These are phyloP conservation scores for Tulasnella sp. DNA, from an alignment of 768 basidiomycete species.

Conservation along the genomic window DNA sequence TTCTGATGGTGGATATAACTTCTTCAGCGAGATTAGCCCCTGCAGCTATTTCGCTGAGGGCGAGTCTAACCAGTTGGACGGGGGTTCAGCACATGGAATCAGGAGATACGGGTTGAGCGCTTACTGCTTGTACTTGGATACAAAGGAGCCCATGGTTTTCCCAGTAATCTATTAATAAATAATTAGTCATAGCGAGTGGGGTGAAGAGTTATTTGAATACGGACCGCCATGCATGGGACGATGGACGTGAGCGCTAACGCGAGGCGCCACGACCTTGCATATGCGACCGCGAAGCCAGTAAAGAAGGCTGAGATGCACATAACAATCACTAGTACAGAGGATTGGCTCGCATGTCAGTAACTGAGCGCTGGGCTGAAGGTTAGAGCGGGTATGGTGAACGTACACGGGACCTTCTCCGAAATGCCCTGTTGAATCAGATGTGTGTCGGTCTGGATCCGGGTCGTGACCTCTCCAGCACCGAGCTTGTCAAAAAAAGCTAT, in stretches of 20 bases:
- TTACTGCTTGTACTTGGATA: constrained; percentile 42
- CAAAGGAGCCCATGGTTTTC: constrained; percentile 38
- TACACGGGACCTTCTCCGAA: constrained; percentile 39
- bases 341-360: neutral
- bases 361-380: neutral
- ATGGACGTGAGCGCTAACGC: constrained; percentile 48
- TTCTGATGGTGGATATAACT: constrained; percentile 48
- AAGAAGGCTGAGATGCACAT: constrained; percentile 45
- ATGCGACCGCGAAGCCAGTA: constrained; percentile 48
- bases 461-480: constrained; percentile 52
- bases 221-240: constrained; percentile 47
- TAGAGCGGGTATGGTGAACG: constrained; percentile 7
- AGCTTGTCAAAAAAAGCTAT: constrained; percentile 45
- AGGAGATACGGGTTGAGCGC: constrained; percentile 35
- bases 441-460: constrained; percentile 48
- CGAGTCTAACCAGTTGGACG: neutral
- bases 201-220: neutral
- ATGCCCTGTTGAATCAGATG: constrained; percentile 54
- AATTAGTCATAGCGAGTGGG: neutral
- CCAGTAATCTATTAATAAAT: neutral
- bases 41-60: constrained; percentile 44
- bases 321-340: neutral
- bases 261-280: constrained; percentile 48
- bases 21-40: constrained; percentile 50
- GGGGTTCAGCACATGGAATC: neutral